phyloP scores from a whole-genome alignment of 257 asterid genomes.

The Penstemon davidsonii region DNA sequence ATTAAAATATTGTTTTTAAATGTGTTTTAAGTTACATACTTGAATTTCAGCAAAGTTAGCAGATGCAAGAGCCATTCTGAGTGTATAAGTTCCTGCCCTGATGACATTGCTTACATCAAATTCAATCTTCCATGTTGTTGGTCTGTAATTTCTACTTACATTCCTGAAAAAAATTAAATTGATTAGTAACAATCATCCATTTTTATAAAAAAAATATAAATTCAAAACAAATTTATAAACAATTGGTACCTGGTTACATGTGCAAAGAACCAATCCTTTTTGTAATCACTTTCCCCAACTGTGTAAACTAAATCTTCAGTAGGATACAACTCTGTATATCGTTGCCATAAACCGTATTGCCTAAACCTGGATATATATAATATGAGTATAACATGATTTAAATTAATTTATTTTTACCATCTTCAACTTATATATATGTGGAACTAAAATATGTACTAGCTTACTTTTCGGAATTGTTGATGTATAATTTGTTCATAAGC shows the following conservation, averaged over 20 bases:
- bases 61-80: constrained; percentile 64
- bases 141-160: neutral
- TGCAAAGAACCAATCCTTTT: constrained; percentile 45
- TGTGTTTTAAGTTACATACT: constrained; percentile 25
- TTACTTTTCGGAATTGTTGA: constrained; percentile 35
- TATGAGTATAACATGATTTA: too few relatives aligned
- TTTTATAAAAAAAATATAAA: too few relatives aligned
- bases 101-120: constrained; percentile 34
- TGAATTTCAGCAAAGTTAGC: constrained; percentile 43
- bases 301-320: constrained; percentile 34
- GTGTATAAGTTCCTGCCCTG: constrained; percentile 33
- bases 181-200: too few relatives aligned
- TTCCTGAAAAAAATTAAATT: constrained; percentile 34
- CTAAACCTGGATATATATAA: constrained; percentile 29
- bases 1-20: too few relatives aligned
- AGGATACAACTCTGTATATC: constrained; percentile 43
- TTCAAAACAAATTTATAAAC: too few relatives aligned
- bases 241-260: constrained; percentile 43
- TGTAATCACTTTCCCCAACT: constrained; percentile 36
- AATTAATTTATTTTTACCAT: too few relatives aligned
- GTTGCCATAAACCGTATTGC: constrained; percentile 46
- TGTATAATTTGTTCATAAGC: constrained; percentile 30
- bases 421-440: too few relatives aligned
- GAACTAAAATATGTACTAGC: neutral
- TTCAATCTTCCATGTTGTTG: constrained; percentile 56